Conservation (phyloP, 805 yeast genomes). For the Candida ulmi region DNA sequence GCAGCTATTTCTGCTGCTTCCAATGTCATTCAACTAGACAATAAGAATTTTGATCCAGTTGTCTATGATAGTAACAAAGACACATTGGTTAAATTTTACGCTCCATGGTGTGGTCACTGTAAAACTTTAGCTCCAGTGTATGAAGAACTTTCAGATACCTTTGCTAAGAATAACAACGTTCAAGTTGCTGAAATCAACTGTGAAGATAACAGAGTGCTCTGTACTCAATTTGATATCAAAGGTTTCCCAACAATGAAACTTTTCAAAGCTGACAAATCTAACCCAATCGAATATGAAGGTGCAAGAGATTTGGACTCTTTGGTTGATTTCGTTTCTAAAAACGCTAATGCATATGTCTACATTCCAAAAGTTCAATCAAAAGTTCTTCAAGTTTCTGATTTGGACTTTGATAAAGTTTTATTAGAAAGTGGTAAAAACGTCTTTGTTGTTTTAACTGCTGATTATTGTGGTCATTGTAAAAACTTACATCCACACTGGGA, state of each 20-base stretch:
- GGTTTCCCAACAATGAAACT: slow-evolving; percentile 92
- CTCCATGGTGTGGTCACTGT: slow-evolving; percentile 98
- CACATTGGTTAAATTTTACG: slow-evolving; percentile 82
- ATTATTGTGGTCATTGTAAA: slow-evolving; percentile 52
- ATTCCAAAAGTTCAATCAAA: slow-evolving; percentile 20
- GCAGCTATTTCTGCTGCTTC: slow-evolving; percentile 9
- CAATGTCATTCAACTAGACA: slow-evolving; percentile 38
- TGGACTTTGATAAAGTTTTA: slow-evolving; percentile 32
- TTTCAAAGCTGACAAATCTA: slow-evolving; percentile 67
- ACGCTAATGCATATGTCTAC: slow-evolving; percentile 27
- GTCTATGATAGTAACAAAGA: slow-evolving; percentile 61
- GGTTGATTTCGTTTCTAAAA: slow-evolving; percentile 54
- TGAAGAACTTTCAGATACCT: slow-evolving; percentile 75
- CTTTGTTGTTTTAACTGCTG: slow-evolving; percentile 38
- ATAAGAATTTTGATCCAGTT: slow-evolving; percentile 46
- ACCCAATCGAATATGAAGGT: slow-evolving; percentile 61
- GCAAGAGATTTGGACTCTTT: slow-evolving; percentile 67
- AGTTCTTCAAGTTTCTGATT: slow-evolving; percentile 22
- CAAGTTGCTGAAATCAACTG: slow-evolving; percentile 85
- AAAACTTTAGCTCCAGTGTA: slow-evolving; percentile 82
- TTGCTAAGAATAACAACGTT: slow-evolving; percentile 48
- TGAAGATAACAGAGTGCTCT: slow-evolving; percentile 78
- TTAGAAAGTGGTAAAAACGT: slow-evolving; percentile 19
- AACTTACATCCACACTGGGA: slow-evolving; percentile 43
- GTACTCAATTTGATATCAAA: slow-evolving; percentile 56